Conservation (phyloP, 129 eudicot genomes). For the Flaveria brownii region DNA sequence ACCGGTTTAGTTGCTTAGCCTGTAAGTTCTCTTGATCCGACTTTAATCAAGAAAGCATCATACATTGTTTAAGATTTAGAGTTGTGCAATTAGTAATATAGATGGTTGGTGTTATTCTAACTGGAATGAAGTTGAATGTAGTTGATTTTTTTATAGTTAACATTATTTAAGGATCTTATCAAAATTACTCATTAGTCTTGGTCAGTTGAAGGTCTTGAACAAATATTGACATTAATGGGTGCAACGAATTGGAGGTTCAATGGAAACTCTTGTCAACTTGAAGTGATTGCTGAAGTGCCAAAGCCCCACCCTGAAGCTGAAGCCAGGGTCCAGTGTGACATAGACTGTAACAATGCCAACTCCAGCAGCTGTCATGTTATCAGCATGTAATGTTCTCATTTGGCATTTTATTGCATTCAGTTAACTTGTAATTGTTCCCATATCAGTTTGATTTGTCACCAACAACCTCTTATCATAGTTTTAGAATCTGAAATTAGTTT, state of each 20-base stretch:
- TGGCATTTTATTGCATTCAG: slow-evolving; percentile 8
- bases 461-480: background rate
- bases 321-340: slow-evolving; percentile 37
- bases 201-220: slow-evolving; percentile 56
- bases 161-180: background rate
- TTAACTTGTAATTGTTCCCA: background rate
- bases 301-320: slow-evolving; percentile 32
- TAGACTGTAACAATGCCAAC: slow-evolving; percentile 49
- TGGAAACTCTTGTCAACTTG: slow-evolving; percentile 52
- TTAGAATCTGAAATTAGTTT: background rate
- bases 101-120: slow-evolving; percentile 4
- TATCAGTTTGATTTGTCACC: background rate
- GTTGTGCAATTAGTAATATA: background rate
- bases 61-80: background rate
- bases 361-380: slow-evolving; percentile 55
- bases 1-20: background rate
- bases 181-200: background rate
- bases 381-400: slow-evolving; percentile 48
- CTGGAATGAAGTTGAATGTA: background rate
- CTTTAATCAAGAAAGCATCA: background rate
- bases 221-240: slow-evolving; percentile 60
- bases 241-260: slow-evolving; percentile 65
- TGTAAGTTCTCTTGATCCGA: background rate
- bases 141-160: background rate
- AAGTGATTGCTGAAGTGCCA: slow-evolving; percentile 43